Conservation (phyloP, 257 asterid species). For the Catharanthus roseus region DNA sequence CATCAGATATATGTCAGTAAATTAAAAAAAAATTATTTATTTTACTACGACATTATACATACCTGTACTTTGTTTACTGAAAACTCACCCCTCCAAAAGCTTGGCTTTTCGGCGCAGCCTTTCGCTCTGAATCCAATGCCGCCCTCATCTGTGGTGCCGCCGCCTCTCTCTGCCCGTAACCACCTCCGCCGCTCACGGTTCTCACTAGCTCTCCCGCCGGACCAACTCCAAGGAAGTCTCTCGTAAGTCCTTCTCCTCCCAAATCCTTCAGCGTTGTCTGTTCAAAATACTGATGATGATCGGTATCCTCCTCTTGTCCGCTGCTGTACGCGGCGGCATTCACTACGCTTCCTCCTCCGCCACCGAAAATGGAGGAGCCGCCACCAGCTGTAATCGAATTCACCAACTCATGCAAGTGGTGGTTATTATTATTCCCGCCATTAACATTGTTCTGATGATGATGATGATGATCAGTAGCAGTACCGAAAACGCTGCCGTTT, state of each 20-base stretch:
- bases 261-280: slow-evolving; percentile 6
- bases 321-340: slow-evolving; percentile 6
- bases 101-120: slow-evolving; percentile 24
- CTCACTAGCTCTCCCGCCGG: slow-evolving; percentile 52
- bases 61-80: slow-evolving; percentile 26
- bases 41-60: neutral
- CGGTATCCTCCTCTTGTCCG: slow-evolving; percentile 13
- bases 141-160: slow-evolving; percentile 22
- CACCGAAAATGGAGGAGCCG: neutral
- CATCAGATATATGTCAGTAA: neutral
- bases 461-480: no score
- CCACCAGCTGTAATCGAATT: slow-evolving; percentile 11
- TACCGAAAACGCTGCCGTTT: slow-evolving; percentile 13
- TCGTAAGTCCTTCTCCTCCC: slow-evolving; percentile 30
- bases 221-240: slow-evolving; percentile 79
- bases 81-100: slow-evolving; percentile 38
- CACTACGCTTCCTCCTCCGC: slow-evolving; percentile 16
- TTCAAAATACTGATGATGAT: slow-evolving; percentile 4
- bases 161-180: slow-evolving; percentile 20
- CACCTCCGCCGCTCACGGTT: slow-evolving; percentile 31
- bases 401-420: slow-evolving; percentile 44
- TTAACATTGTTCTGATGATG: no score
- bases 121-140: slow-evolving; percentile 40
- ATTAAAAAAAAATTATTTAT: no score
- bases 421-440: slow-evolving; percentile 16